phyloP scores from a whole-genome alignment of 108 stramenopile species.

The Nannochloropsis gaditana region DNA sequence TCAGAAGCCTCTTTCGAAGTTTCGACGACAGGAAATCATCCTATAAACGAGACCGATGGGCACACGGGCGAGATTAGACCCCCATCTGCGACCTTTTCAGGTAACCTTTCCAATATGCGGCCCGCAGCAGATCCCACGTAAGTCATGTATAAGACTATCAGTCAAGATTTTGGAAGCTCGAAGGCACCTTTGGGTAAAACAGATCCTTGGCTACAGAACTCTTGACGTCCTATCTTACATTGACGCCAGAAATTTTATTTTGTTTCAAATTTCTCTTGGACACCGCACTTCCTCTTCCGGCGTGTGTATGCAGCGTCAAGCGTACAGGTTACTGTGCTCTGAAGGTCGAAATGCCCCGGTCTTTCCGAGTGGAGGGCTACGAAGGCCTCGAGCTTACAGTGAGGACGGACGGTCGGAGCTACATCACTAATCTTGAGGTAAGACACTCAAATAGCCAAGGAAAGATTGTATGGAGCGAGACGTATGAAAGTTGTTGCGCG shows the following conservation, averaged over 20 bases:
- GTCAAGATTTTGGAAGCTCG: no score
- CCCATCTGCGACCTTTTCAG: neutral
- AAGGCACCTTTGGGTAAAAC: no score
- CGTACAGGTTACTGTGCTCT: neutral
- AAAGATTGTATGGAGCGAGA: no score
- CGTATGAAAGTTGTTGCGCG: no score
- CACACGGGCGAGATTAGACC: neutral
- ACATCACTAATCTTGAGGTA: constrained; percentile 8
- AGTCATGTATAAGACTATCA: neutral
- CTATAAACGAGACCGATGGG: neutral
- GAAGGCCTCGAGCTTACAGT: constrained; percentile 14
- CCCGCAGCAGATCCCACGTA: neutral
- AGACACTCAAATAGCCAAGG: no score
- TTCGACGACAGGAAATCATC: neutral
- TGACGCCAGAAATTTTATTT: no score
- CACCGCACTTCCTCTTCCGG: no score
- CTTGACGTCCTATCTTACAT: no score
- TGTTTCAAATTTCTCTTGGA: no score
- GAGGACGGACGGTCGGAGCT: neutral
- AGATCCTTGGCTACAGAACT: no score
- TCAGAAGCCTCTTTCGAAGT: neutral
- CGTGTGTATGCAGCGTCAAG: neutral
- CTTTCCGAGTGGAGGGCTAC: neutral
- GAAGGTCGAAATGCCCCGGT: neutral
- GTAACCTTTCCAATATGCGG: neutral